Percentiles rank a stretch among this genome's conserved stretches.
Conservation (phyloP, 108 stramenopile genomes). For the Cyclotella choctawhatcheeana region DNA sequence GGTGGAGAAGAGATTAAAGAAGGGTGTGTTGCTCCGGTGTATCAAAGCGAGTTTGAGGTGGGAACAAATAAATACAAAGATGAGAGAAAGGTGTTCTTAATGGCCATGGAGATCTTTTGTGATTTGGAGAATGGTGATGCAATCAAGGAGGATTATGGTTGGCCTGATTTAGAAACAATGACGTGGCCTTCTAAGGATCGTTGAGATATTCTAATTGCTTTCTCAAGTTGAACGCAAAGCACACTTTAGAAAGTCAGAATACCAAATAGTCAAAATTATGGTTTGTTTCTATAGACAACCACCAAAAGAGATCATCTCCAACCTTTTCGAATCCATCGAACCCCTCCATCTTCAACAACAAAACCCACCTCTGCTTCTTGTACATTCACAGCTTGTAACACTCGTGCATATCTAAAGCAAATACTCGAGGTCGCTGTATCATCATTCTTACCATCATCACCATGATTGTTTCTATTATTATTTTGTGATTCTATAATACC, state of each 20-base stretch:
- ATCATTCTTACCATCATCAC: neutral
- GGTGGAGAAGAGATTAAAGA: slow-evolving; percentile 1
- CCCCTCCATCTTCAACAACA: slow-evolving; percentile 32
- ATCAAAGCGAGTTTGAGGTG: neutral
- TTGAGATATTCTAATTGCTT: no score
- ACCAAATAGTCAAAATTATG: no score
- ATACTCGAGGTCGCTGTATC: neutral
- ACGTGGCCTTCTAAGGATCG: no score
- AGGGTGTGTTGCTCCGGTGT: neutral
- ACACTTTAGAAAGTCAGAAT: no score
- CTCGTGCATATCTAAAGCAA: slow-evolving; percentile 27
- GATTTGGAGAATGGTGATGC: neutral
- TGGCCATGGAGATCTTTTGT: slow-evolving; percentile 4
- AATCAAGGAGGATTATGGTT: neutral
- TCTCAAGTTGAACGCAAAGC: no score
- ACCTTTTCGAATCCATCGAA: slow-evolving; percentile 8
- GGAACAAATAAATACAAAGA: neutral
- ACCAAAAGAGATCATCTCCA: no score
- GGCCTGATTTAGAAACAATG: neutral
- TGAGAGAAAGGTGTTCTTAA: neutral
- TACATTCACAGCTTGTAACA: slow-evolving; percentile 40
- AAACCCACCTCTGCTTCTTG: slow-evolving; percentile 26
- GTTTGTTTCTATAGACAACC: no score
- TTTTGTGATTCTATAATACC: no score
- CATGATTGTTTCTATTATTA: neutral